phyloP scores from a whole-genome alignment of 2,329 filamentous ascomycete genomes.

The Pseudocercospora crystallina region DNA sequence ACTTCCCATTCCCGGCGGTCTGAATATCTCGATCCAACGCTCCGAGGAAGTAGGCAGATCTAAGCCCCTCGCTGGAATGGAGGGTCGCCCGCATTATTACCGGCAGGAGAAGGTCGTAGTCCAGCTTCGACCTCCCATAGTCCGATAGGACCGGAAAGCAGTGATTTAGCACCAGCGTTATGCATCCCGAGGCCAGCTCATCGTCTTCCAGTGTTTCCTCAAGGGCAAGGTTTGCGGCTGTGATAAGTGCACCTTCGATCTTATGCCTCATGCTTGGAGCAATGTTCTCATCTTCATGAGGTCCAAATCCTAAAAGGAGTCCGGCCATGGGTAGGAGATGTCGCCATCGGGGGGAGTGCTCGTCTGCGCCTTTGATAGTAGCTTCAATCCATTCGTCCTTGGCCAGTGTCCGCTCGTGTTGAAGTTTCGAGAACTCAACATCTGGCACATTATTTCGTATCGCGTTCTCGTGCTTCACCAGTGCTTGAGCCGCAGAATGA shows the following conservation, averaged over 20 bases:
- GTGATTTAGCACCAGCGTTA: slow-evolving; percentile 73
- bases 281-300: slow-evolving; percentile 63
- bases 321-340: slow-evolving; percentile 80
- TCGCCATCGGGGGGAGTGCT: slow-evolving; percentile 70
- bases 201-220: slow-evolving; percentile 54
- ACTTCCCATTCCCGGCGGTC: slow-evolving; percentile 51
- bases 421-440: slow-evolving; percentile 29
- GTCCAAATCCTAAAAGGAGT: slow-evolving; percentile 73
- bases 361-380: slow-evolving; percentile 60
- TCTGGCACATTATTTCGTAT: slow-evolving; percentile 30
- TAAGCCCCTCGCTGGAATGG: slow-evolving; percentile 70
- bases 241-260: slow-evolving; percentile 71
- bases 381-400: slow-evolving; percentile 60
- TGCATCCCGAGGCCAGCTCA: slow-evolving; percentile 48
- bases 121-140: slow-evolving; percentile 56
- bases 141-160: slow-evolving; percentile 71
- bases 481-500: slow-evolving; percentile 63
- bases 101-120: slow-evolving; percentile 69
- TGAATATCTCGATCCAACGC: slow-evolving; percentile 67
- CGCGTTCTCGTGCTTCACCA: slow-evolving; percentile 50
- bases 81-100: slow-evolving; percentile 67
- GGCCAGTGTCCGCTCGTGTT: slow-evolving; percentile 33
- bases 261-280: slow-evolving; percentile 63
- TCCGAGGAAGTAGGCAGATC: slow-evolving; percentile 72
- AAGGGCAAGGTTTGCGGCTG: slow-evolving; percentile 74